phyloP scores from a whole-genome alignment of 2,329 filamentous ascomycete genomes.

The Didymella lethalis region DNA sequence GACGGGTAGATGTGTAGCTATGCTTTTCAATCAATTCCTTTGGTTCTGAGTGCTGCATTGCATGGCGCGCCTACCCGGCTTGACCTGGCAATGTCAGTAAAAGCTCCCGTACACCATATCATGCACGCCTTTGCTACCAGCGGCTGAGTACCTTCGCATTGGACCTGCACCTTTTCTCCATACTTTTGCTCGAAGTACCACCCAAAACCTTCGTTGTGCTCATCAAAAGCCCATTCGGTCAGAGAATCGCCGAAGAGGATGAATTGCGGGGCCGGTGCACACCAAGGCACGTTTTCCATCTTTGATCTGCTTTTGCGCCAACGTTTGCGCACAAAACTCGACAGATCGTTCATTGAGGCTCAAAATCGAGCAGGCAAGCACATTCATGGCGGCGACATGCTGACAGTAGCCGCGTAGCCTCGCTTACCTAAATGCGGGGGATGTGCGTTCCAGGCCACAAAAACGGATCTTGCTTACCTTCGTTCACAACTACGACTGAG shows the following conservation, averaged over 20 bases:
- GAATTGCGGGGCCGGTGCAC: slow-evolving; percentile 30
- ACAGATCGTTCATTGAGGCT: not conserved
- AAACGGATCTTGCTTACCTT: not conserved
- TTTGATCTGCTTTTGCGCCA: not conserved
- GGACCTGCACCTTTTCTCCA: slow-evolving; percentile 35
- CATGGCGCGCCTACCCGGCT: slow-evolving; percentile 29
- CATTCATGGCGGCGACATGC: not conserved
- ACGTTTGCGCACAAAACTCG: not conserved
- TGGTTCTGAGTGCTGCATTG: no score
- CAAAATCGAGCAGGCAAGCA: no score
- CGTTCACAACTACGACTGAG: not conserved
- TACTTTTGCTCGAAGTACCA: slow-evolving; percentile 39
- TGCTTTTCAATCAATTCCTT: not conserved
- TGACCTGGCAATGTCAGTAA: slow-evolving; percentile 23
- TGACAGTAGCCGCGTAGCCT: no score
- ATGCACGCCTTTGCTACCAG: not conserved
- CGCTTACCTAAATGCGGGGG: not conserved
- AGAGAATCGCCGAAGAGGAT: slow-evolving; percentile 49
- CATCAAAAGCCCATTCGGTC: slow-evolving; percentile 44
- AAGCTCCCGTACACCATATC: not conserved
- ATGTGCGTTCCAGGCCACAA: not conserved
- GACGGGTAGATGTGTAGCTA: slow-evolving; percentile 41
- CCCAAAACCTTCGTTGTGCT: slow-evolving; percentile 40
- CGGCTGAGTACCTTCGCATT: slow-evolving; percentile 40
- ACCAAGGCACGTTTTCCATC: not conserved